These are phyloP conservation scores for Asterophora lycoperdoides DNA, from an alignment of 768 basidiomycete genomes.

Conservation along the genomic window DNA sequence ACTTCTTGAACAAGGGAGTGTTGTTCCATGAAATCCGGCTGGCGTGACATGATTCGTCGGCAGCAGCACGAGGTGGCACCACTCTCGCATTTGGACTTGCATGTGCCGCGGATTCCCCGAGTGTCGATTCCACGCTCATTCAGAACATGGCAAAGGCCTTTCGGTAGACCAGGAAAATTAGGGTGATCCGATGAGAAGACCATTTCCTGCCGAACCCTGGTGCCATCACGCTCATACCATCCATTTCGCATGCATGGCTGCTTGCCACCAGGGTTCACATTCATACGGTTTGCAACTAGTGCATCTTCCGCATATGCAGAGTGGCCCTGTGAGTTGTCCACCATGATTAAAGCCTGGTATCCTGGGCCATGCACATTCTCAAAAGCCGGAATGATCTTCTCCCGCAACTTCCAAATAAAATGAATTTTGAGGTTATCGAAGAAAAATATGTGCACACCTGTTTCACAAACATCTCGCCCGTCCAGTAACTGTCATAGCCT, in stretches of 20 bases:
- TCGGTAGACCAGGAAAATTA: conserved; percentile 21
- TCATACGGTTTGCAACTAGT: conserved; percentile 31
- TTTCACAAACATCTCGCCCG: conserved; percentile 26
- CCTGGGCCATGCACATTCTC: conserved; percentile 13
- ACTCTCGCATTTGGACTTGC: conserved; percentile 13
- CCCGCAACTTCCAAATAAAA: no score
- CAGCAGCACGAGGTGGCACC: no score
- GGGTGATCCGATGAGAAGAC: conserved; percentile 31
- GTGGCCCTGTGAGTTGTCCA: conserved; percentile 42
- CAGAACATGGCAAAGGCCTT: conserved; percentile 21
- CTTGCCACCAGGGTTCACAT: conserved; percentile 34
- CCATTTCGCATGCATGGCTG: conserved; percentile 31
- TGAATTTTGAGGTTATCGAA: no score
- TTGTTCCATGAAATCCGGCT: no score
- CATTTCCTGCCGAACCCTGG: conserved; percentile 29
- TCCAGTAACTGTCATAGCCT: conserved; percentile 21
- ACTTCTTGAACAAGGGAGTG: no score
- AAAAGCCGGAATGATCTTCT: conserved; percentile 9
- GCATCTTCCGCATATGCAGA: conserved; percentile 35
- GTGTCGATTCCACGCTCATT: conserved; percentile 14
- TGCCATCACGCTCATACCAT: conserved; percentile 26
- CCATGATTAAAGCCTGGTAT: conserved; percentile 33
- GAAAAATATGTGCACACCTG: conserved; percentile 25
- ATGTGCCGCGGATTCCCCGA: conserved; percentile 12
- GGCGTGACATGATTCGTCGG: no score